Evolutionary conservation across 2,329 filamentous ascomycete species (phyloP).

Genomic region (Aureobasidium sp.): DNA sequence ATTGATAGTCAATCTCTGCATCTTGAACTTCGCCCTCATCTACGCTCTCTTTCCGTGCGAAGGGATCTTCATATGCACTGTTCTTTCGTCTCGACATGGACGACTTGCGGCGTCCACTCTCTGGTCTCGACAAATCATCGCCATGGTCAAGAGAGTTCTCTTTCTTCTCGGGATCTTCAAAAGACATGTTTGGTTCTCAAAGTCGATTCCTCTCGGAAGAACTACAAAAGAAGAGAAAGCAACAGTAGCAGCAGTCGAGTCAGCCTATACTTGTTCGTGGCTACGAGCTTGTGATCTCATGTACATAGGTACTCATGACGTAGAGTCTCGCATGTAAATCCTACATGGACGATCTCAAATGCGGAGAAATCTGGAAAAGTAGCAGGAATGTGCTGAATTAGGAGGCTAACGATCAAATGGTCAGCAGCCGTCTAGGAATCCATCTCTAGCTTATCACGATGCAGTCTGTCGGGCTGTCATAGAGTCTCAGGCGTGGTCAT

Average conservation of each 20-base stretch:
- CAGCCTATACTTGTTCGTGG: background rate
- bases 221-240: background rate
- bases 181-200: background rate
- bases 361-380: constrained; percentile 9
- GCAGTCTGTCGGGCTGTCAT: too few species aligned
- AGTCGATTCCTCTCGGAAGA: background rate
- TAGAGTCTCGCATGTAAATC: background rate
- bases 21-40: constrained; percentile 6
- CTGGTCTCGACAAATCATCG: background rate
- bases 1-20: constrained; percentile 42
- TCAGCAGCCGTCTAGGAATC: background rate
- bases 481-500: background rate
- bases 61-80: constrained; percentile 6
- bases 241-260: background rate
- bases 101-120: background rate
- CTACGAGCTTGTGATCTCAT: background rate
- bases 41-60: background rate
- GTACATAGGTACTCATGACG: background rate
- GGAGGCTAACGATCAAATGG: background rate
- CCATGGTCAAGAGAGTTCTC: background rate
- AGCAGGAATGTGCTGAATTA: background rate
- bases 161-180: background rate
- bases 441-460: background rate
- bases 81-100: constrained; percentile 9
- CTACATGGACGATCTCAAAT: background rate